Conservation (phyloP, 371 early-diverging fungal species). For the Nosema muscidifuracis region DNA sequence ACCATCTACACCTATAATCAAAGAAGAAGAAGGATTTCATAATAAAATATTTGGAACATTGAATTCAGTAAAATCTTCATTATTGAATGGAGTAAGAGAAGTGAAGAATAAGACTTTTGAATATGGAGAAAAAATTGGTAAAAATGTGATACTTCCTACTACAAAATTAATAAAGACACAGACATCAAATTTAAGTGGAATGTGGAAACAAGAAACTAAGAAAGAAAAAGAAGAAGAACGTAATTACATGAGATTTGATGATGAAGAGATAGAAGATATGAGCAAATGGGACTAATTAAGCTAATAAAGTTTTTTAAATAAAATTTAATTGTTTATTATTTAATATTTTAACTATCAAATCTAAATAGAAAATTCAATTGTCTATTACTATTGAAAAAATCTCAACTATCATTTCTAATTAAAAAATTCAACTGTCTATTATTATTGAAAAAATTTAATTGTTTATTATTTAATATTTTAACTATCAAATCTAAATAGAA, state of each 20-base stretch:
- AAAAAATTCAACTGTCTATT: too few species aligned
- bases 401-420: too few species aligned
- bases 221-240: not conserved
- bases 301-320: not conserved
- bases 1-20: not conserved
- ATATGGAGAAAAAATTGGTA: slow-evolving; percentile 9
- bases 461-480: too few species aligned
- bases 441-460: too few species aligned
- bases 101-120: slow-evolving; percentile 2
- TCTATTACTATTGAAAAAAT: too few species aligned
- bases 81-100: not conserved
- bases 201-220: not conserved
- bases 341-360: too few species aligned
- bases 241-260: not conserved
- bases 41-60: not conserved
- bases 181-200: not conserved
- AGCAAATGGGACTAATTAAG: slow-evolving; percentile 14
- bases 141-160: not conserved
- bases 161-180: not conserved
- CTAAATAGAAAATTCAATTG: too few species aligned
- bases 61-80: not conserved
- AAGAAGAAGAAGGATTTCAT: not conserved
- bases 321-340: too few species aligned
- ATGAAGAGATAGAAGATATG: slow-evolving; percentile 1
- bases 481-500: too few species aligned